These are phyloP conservation scores for Malus sylvestris DNA, from an alignment of 306 rosid species.

Conservation along the genomic window DNA sequence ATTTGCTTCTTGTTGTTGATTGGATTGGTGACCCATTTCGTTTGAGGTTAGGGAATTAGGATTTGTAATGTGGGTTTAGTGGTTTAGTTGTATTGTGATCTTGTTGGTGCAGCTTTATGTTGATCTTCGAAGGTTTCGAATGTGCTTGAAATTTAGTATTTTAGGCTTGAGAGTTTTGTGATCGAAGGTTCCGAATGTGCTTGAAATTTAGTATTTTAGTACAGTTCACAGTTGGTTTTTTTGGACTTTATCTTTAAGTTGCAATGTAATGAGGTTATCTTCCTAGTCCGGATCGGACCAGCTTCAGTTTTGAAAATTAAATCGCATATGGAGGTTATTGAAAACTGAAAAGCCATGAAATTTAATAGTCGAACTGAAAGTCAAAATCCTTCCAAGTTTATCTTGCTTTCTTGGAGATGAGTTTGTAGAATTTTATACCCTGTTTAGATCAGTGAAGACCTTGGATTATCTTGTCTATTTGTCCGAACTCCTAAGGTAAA, in stretches of 20 bases:
- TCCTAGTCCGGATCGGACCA: background rate
- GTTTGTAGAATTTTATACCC: background rate
- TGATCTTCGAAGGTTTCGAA: background rate
- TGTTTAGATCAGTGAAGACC: background rate
- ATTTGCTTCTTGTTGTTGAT: background rate
- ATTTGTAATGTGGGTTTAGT: background rate
- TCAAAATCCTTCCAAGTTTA: background rate
- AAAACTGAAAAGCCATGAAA: background rate
- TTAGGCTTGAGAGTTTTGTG: background rate
- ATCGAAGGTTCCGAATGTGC: background rate
- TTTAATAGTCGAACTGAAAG: background rate
- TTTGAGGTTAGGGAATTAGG: background rate
- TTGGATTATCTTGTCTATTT: background rate
- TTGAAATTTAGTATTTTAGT: background rate
- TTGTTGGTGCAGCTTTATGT: background rate
- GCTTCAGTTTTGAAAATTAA: background rate
- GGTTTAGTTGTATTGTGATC: background rate
- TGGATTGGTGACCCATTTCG: background rate
- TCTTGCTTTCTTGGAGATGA: background rate
- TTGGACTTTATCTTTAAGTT: no score
- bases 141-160: background rate
- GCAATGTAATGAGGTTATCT: background rate
- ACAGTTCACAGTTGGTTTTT: no score
- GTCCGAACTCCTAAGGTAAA: no score
- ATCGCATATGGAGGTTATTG: background rate